Evolutionary conservation across 352 stramenopile species (phyloP).

Genomic region (Globisporangium canariense): DNA sequence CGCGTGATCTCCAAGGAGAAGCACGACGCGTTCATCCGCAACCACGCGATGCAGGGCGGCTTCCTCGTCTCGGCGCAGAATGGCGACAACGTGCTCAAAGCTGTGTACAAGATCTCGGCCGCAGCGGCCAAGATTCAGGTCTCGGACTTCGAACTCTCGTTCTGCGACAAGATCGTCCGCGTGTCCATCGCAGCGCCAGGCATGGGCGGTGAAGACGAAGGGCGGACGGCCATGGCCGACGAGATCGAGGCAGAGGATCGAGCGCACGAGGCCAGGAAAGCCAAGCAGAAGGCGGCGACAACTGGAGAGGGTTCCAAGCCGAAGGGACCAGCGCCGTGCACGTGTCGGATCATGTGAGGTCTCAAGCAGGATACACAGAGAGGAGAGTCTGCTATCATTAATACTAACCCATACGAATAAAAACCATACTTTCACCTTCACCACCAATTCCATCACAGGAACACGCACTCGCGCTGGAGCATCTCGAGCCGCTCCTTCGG

Average conservation of each 20-base stretch:
- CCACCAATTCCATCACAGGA: constrained; percentile 33
- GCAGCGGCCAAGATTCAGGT: constrained; percentile 64
- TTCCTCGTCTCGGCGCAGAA: constrained; percentile 84
- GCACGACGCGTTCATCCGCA: constrained; percentile 73
- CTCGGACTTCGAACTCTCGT: constrained; percentile 79
- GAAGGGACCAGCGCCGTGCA: not conserved
- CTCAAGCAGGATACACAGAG: not conserved
- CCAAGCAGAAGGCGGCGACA: constrained; percentile 10
- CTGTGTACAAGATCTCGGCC: constrained; percentile 74
- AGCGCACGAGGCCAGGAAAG: constrained; percentile 43
- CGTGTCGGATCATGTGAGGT: constrained; percentile 15
- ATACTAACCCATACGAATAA: not conserved
- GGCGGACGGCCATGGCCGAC: constrained; percentile 64
- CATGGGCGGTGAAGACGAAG: constrained; percentile 31
- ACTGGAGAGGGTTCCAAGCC: not conserved
- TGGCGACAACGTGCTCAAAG: constrained; percentile 80
- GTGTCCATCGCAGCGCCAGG: constrained; percentile 36
- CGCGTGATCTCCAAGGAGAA: constrained; percentile 66
- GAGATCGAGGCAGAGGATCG: constrained; percentile 77
- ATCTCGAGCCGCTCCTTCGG: constrained; percentile 40
- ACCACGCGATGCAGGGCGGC: constrained; percentile 53
- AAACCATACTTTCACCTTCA: not conserved
- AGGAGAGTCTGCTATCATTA: not conserved
- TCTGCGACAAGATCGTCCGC: constrained; percentile 68
- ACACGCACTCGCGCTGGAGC: constrained; percentile 49